Base-by-base conservation (phyloP, 768 basidiomycete species). In the Amanita jacksonii region DNA sequence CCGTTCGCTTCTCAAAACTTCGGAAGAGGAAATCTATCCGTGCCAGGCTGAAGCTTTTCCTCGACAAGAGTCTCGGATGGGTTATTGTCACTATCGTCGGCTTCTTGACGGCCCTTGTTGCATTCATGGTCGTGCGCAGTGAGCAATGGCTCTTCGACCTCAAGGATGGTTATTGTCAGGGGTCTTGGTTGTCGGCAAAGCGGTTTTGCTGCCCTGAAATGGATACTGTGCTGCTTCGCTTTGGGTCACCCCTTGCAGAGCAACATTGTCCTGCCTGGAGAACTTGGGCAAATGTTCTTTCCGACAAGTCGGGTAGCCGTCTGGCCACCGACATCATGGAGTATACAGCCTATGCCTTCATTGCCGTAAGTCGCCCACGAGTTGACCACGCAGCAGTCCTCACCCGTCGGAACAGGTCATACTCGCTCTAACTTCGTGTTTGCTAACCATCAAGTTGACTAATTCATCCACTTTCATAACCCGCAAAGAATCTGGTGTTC, bases 91-190 rank as follows among this genome's bases (percentile, higher is more conserved):
- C 89, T 1, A 70, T 91, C 41, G 82, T 94, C 38, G 93, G 93
- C 0, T 77, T 92, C 57, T 56, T 90, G 19, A 86, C 88, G 8
- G 92, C 94, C 7, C 47, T 92, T 36, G 65, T 86, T 30, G 94
- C 94, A 3, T 97, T 89, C 58, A 61, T 87, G 44, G 82, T 99
- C 51, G 77, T 92, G 30, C 78, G 86, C 15, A 71, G 75, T 47
- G 96, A 99, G 56, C 83, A 85, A 57, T 82, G 79, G 72, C 67
- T 98, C 7, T 99, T 97, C 54, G 90, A 94, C 61, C 57, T 83
- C 44, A 98, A 98, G 62, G 86, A 90, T 40, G 96, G 96, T 0
- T 88, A 86, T 57, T 99, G 94, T 60, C 54, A 54, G 2, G 60
- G 62, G 0, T 69, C 69, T 1, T 85, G 84, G 80, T 82, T 73